Evolutionary conservation across 78 protist species (phyloP).

Genomic region (Dictyostelium capitatum): DNA sequence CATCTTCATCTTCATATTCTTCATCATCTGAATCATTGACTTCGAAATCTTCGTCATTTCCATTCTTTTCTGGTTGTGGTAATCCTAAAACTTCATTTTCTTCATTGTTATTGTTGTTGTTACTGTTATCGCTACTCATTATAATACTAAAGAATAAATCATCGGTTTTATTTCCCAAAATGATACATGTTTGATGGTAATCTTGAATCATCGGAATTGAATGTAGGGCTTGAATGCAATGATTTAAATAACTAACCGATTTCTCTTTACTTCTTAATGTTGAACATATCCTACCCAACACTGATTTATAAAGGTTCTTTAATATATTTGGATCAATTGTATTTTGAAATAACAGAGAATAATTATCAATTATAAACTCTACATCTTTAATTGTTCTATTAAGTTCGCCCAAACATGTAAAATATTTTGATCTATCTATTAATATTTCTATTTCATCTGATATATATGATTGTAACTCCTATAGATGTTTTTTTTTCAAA

Average conservation of each 20-base stretch:
- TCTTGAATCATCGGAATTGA: background rate
- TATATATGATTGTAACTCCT: constrained; percentile 1
- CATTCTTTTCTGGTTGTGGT: background rate
- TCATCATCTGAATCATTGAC: background rate
- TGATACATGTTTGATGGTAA: background rate
- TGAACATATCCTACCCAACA: constrained; percentile 16
- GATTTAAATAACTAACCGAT: background rate
- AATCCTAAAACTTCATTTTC: background rate
- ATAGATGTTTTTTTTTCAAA: no score
- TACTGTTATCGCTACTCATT: background rate
- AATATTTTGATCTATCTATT: constrained; percentile 18
- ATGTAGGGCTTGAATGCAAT: background rate
- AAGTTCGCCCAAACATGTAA: background rate
- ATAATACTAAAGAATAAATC: constrained; percentile 18
- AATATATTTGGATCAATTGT: background rate
- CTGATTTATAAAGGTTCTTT: background rate
- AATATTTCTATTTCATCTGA: background rate
- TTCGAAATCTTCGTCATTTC: background rate
- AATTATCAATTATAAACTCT: constrained; percentile 13
- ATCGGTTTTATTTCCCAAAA: constrained; percentile 9
- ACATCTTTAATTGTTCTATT: background rate
- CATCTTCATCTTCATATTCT: background rate
- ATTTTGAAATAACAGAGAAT: background rate
- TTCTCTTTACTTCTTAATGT: background rate
- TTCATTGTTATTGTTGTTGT: background rate